Base-by-base conservation (phyloP, 208 protist genomes). In the Crithidia sp. region DNA sequence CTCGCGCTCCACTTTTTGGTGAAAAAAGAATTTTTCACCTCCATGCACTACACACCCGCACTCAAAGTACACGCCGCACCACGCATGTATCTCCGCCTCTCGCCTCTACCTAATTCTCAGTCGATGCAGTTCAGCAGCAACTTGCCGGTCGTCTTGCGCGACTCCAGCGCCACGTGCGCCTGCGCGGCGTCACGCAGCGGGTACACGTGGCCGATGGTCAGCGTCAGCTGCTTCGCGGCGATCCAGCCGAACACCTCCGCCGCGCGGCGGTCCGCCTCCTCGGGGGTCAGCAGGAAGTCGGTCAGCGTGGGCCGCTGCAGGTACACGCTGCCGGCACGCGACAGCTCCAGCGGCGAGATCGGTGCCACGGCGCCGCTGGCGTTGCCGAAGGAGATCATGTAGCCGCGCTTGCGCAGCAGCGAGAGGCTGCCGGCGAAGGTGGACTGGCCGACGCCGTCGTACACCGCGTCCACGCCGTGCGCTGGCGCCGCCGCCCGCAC, bases 361-460 rank as follows among this genome's bases (percentile, higher is more conserved):
- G 88, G 74, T 39, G 82, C 71, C 36, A 95, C 86, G 0, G 91
- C 74, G 37, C 96, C 96, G 62, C 92, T 97, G 16, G 96, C 95
- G 77, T 97, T 97, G 71, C 96, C 96, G 75, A 97, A 97, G 19
- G 82, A 84, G 73, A 96, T 93, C 58, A 98, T 82, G 77, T 83
- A 90, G 54, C 96, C 96, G 39, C 91, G 84, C 39, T 76, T 83
- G 40, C 87, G 77, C 47, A 98, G 79, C 45, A 86, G 79, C 9
- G 80, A 80, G 2, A 98, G 74, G 44, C 82, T 87, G 52, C 84
- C 84, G 44, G 83, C 60, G 77, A 93, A 97, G 16, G 94, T 98
- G 2, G 74, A 54, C 60, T 69, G 53, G 44, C 96, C 96, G 19
- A 98, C 94, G 67, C 94, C 92, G 77, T 98, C 95, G 70, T 91